Evolutionary conservation across 2,329 filamentous ascomycete genomes (phyloP), one percentile per base, ranked within the genome.

Genomic region (Lojkania enalia): DNA sequence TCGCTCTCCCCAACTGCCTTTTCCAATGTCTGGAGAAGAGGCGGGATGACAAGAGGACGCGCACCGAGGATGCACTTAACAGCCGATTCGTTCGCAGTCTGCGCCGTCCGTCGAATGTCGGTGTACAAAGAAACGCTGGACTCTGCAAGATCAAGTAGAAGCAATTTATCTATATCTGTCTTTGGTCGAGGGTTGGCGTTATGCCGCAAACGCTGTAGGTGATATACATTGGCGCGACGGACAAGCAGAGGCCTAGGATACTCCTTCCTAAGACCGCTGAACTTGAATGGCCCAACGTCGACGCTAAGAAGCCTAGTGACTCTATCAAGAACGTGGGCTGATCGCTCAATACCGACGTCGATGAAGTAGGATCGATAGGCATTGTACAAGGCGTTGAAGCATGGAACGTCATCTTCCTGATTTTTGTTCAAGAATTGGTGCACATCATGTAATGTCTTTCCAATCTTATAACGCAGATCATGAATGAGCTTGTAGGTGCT

Each of bases 351-450:
- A 14, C 95, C 94, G 30, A 99, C 91, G 61, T 99, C 94, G 1
- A 95, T 90, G 60, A 99, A 97, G 90, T 91, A 99, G 6, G 89
- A 94, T 32, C 90, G 81, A 67, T 96, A 99, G 1, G 92, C 89
- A 16, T 87, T 87, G 70, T 96, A 99, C 2, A 99, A 73, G 0
- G 91, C 84, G 18, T 90, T 96, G 72, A 99, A 99, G 71, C 90
- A 96, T 13, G 88, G 84, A 1, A 99, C 94, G 65, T 99, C 94
- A 63, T 99, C 94, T 66, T 97, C 89, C 64, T 96, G 91, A 49
- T 92, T 85, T 49, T 83, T 74, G 14, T 83, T 85, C 46, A 99
- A 74, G 73, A 96, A 99, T 1, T 78, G 73, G 69, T 99, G 95
- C 0, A 95, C 90, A 42, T 82, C 81, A 52, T 94, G 92, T 18